Evolutionary conservation across 106 monocot species (phyloP), one percentile per base, ranked within the genome.

Genomic region (Phalaenopsis equestris): DNA sequence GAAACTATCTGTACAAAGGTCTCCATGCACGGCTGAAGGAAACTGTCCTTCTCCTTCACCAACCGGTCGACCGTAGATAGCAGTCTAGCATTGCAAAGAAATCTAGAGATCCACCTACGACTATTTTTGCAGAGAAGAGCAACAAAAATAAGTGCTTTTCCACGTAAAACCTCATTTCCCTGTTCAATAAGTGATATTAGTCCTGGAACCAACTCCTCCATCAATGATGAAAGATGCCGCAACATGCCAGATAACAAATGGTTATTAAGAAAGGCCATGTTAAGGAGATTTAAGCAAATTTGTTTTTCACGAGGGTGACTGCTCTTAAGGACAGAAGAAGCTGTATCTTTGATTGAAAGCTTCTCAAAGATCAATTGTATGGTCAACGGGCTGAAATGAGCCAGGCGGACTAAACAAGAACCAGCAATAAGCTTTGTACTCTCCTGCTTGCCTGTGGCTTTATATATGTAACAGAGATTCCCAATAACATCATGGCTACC

Each of bases 101-200:
- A 95, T 79, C 88, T 78, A 5, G 94, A 85, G 81, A 99, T 74
- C 94, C 98, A 99, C 83, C 89, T 91, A 23, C 89, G 92, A 67
- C 92, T 95, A 78, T 81, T 89, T 80, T 95, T 99, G 80, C 94
- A 95, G 52, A 99, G 88, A 81, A 99, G 91, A 76, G 89, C 94
- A 6, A 91, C 85, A 88, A 99, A 90, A 24, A 95, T 42, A 41
- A 95, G 93, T 47, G 98, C 37, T 88, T 99, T 99, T 46, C 94
- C 98, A 81, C 93, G 92, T 83, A 99, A 84, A 73, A 91, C 56
- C 75, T 95, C 95, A 83, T 76, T 91, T 78, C 95, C 98, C 80
- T 95, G 90, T 68, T 99, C 98, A 56, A 95, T 82, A 67, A 95
- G 84, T 73, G 86, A 89, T 41, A 93, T 55, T 52, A 99, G 81